Evolutionary conservation across 2,329 filamentous ascomycete species (phyloP), one percentile per base, ranked within the genome.

Genomic region (Aureobasidium sp.): DNA sequence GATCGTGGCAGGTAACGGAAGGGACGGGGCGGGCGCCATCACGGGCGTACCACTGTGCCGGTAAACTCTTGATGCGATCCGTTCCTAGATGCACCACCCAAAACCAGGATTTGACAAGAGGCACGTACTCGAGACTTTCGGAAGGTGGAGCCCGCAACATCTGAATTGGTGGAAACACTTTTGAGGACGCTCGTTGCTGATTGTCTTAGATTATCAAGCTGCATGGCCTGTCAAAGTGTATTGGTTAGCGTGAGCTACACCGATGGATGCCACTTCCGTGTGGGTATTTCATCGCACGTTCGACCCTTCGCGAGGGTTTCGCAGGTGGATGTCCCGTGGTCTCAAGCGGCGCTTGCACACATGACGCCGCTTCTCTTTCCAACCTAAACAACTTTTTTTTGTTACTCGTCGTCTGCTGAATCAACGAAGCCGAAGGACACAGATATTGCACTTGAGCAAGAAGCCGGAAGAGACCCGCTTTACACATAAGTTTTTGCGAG

Each of bases 321-420:
- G 55, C 55, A 58, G 25, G 55, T 45, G n/a, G 40, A n/a, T n/a
- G n/a, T n/a, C n/a, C n/a, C n/a, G n/a, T n/a, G n/a, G n/a, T 7
- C 40, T 47, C 55, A 58, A 58, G 38, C 51, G 51, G n/a, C 38
- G 53, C 53, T 29, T 56, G 38, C 53, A 56, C 38, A 56, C 53
- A 43, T 29, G n/a, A n/a, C 45, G 4, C 45, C 9, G 2, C 16
- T 4, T n/a, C 20, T 23, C 15, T 15, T 38, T 56, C 8, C 40
- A 23, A 45, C 45, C 20, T 47, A 45, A 27, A 42, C 20, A 25
- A 40, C 9, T 40, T 40, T 10, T n/a, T 40, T 47, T 58, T 58
- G 55, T 58, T 58, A 58, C 55, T 58, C 55, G 55, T 58, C 55
- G n/a, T 43, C 38, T 56, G 38, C 36, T 42, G 36, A 29, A 45